Evolutionary conservation across 1,284 basidiomycete species (phyloP).

Genomic region (Moesziomyces aphidis): DNA sequence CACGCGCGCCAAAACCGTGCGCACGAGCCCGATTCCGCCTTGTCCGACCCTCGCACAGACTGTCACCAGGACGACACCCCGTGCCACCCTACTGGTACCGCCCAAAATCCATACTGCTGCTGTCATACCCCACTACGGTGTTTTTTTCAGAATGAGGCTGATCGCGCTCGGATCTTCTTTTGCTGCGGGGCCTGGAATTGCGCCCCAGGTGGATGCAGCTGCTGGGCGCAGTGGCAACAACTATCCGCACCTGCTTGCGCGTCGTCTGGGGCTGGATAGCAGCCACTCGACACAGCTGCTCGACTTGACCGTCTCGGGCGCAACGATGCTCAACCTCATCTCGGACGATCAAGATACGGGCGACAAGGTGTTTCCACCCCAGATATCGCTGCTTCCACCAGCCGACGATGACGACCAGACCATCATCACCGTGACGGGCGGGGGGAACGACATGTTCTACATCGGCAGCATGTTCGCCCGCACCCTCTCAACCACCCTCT

Average conservation of each 20-base stretch:
- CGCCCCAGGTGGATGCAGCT: conserved; percentile 17
- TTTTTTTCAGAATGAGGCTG: conserved; percentile 4
- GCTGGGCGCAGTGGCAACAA: conserved; percentile 32
- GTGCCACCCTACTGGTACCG: too few relatives aligned
- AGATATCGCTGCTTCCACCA: conserved; percentile 2
- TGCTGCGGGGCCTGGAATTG: conserved; percentile 31
- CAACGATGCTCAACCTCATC: conserved; percentile 25
- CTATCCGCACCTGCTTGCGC: conserved; percentile 27
- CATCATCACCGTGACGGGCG: conserved; percentile 24
- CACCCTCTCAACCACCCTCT: conserved; percentile 20
- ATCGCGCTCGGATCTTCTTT: conserved; percentile 31
- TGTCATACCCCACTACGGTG: too few relatives aligned
- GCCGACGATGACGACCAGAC: conserved; percentile 17
- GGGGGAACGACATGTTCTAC: conserved; percentile 37
- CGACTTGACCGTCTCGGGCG: conserved; percentile 28
- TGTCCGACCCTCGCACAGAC: neutral
- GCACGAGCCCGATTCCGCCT: neutral
- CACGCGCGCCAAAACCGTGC: neutral
- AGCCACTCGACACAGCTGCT: conserved; percentile 8
- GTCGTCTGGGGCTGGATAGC: conserved; percentile 12
- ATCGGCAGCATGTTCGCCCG: conserved; percentile 31
- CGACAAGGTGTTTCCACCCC: conserved; percentile 17
- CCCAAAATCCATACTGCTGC: too few relatives aligned
- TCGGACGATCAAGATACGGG: conserved; percentile 20
- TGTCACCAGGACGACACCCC: too few relatives aligned